These are phyloP conservation scores for Talaromyces sp. DNA, from an alignment of 2,329 filamentous ascomycete species.

Conservation along the genomic window DNA sequence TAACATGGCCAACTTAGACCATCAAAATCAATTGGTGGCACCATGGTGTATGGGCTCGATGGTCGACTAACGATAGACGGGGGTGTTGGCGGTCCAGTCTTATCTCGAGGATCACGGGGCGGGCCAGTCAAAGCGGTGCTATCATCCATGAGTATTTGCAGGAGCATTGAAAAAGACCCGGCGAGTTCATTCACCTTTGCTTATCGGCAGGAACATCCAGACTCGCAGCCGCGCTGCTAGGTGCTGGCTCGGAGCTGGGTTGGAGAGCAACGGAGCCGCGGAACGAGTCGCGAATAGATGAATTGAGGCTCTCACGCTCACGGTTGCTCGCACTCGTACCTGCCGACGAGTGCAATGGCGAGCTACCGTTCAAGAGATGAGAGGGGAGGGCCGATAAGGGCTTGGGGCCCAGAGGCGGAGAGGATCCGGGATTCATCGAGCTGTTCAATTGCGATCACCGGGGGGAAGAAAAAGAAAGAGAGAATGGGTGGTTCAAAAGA, in stretches of 20 bases:
- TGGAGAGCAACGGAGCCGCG: constrained; percentile 28
- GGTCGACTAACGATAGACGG: constrained; percentile 46
- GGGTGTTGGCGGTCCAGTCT: constrained; percentile 46
- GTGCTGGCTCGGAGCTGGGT: constrained; percentile 16
- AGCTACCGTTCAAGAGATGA: constrained; percentile 52
- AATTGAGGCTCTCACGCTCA: constrained; percentile 53
- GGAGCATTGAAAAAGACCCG: neutral
- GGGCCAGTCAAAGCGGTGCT: constrained; percentile 41
- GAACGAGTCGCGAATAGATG: constrained; percentile 56
- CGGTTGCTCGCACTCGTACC: constrained; percentile 33
- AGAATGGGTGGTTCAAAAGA: neutral
- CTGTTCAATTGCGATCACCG: neutral
- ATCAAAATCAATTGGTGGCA: constrained; percentile 48
- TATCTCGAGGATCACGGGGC: constrained; percentile 50
- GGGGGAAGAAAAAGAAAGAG: neutral
- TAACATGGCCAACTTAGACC: constrained; percentile 49
- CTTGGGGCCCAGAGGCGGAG: constrained; percentile 39
- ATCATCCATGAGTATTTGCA: neutral
- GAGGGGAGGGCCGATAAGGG: constrained; percentile 51
- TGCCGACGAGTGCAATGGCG: constrained; percentile 41
- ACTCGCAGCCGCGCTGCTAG: constrained; percentile 11
- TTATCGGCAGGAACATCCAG: constrained; percentile 7
- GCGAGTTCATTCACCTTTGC: neutral
- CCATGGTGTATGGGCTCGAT: constrained; percentile 45
- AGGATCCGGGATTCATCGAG: constrained; percentile 19